phyloP scores from a whole-genome alignment of 2,329 filamentous ascomycete species.

The Fusarium tanahbumbuense region DNA sequence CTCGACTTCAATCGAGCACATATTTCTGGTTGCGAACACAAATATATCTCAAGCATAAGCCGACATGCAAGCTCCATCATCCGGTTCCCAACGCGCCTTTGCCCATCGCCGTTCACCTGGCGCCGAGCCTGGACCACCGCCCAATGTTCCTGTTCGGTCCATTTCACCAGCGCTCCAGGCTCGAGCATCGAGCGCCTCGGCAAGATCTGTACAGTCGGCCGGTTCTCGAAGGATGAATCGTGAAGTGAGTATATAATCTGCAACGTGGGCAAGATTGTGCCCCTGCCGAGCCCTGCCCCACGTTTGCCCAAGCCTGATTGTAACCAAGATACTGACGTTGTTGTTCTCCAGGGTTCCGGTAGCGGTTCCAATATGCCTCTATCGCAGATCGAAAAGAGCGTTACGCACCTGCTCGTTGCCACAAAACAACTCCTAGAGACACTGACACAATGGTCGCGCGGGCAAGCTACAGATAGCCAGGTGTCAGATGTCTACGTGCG shows the following conservation, averaged over 20 bases:
- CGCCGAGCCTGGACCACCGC: slow-evolving; percentile 68
- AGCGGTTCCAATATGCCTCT: slow-evolving; percentile 77
- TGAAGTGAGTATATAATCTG: slow-evolving; percentile 48
- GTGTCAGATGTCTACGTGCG: slow-evolving; percentile 99
- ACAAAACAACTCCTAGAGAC: slow-evolving; percentile 98
- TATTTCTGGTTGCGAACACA: slow-evolving; percentile 15
- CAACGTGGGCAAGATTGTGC: slow-evolving; percentile 21
- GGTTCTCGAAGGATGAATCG: slow-evolving; percentile 50
- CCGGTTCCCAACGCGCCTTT: slow-evolving; percentile 60
- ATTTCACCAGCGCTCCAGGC: slow-evolving; percentile 73
- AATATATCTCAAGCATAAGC: slow-evolving; percentile 10
- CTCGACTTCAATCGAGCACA: background rate
- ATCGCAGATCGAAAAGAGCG: slow-evolving; percentile 98
- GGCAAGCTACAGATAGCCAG: slow-evolving; percentile 89
- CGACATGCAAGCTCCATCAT: slow-evolving; percentile 41
- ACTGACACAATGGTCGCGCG: slow-evolving; percentile 95
- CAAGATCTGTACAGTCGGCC: slow-evolving; percentile 65
- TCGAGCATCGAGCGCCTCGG: slow-evolving; percentile 74
- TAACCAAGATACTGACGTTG: slow-evolving; percentile 42
- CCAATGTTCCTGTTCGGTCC: slow-evolving; percentile 65
- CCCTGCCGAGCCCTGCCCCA: slow-evolving; percentile 40
- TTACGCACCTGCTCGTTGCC: slow-evolving; percentile 95
- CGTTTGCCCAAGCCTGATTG: slow-evolving; percentile 30
- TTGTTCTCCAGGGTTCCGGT: slow-evolving; percentile 59
- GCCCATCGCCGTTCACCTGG: slow-evolving; percentile 73